Percentiles rank a stretch among this genome's conserved stretches.
phyloP scores from a whole-genome alignment of 768 basidiomycete species.

The Leccinum fibrillosum region DNA sequence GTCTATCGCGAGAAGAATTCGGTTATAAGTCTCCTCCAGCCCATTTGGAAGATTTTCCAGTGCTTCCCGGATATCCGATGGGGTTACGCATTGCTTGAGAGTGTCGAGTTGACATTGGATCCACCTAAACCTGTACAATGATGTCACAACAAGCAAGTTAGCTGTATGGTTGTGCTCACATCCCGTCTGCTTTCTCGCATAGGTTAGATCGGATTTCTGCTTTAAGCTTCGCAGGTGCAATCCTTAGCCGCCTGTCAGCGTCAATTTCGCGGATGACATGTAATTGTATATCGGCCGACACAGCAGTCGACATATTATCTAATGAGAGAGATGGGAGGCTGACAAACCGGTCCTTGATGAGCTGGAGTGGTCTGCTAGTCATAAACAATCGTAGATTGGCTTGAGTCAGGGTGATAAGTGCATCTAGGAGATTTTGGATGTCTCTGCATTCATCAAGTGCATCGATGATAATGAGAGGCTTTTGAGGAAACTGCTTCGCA shows the following conservation, averaged over 20 bases:
- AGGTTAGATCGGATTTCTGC: neutral
- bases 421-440: neutral
- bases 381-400: constrained; percentile 4
- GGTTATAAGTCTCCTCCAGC: constrained; percentile 7
- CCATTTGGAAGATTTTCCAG: constrained; percentile 4
- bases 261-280: constrained; percentile 7
- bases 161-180: constrained; percentile 1
- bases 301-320: neutral
- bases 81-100: constrained; percentile 7
- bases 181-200: constrained; percentile 8
- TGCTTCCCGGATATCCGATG: neutral
- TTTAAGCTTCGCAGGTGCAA: neutral
- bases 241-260: constrained; percentile 4
- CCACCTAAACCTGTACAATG: constrained; percentile 13
- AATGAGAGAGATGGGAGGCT: constrained; percentile 3
- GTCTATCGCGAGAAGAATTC: constrained; percentile 4
- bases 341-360: constrained; percentile 7
- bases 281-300: constrained; percentile 2
- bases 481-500: neutral
- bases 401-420: neutral
- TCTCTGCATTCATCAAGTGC: constrained; percentile 18
- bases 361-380: constrained; percentile 9
- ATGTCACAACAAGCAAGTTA: neutral
- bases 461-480: constrained; percentile 10
- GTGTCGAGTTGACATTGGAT: constrained; percentile 13